A percentile compares a stretch with the other conserved stretches of the same genome.
phyloP scores from a whole-genome alignment of 257 asterid genomes.

The Thymus quinquecostatus region DNA sequence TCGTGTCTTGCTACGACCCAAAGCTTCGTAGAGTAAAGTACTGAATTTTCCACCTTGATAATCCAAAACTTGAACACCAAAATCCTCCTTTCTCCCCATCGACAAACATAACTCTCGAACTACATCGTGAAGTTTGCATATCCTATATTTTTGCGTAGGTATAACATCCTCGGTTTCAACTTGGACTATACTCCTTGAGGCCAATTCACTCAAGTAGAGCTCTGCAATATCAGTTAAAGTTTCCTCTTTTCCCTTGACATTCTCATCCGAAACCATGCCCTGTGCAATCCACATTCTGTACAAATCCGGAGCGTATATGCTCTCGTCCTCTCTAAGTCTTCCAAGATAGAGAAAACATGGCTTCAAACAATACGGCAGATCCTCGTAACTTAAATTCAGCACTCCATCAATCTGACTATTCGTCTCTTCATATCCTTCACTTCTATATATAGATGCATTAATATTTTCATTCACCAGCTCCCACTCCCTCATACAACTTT shows the following conservation, averaged over 20 bases:
- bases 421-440: not conserved
- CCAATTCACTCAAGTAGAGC: constrained; percentile 24
- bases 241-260: not conserved
- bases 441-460: not conserved
- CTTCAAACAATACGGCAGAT: constrained; percentile 25
- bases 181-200: constrained; percentile 24
- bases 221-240: constrained; percentile 9
- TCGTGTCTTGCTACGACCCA: not conserved
- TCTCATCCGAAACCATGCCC: constrained; percentile 22
- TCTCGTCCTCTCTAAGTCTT: not conserved
- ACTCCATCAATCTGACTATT: constrained; percentile 3
- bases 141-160: not conserved
- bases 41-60: constrained; percentile 13
- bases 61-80: not conserved
- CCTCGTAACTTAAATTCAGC: constrained; percentile 20
- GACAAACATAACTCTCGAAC: constrained; percentile 18
- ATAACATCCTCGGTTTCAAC: not conserved
- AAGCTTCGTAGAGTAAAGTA: not conserved
- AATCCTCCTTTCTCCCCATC: not conserved
- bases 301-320: not conserved
- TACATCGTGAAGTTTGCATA: constrained; percentile 29
- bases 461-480: constrained; percentile 19
- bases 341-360: constrained; percentile 27
- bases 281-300: constrained; percentile 26
- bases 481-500: constrained; percentile 8